These are phyloP conservation scores for Lycium barbarum DNA, from an alignment of 257 asterid species.

Conservation along the genomic window DNA sequence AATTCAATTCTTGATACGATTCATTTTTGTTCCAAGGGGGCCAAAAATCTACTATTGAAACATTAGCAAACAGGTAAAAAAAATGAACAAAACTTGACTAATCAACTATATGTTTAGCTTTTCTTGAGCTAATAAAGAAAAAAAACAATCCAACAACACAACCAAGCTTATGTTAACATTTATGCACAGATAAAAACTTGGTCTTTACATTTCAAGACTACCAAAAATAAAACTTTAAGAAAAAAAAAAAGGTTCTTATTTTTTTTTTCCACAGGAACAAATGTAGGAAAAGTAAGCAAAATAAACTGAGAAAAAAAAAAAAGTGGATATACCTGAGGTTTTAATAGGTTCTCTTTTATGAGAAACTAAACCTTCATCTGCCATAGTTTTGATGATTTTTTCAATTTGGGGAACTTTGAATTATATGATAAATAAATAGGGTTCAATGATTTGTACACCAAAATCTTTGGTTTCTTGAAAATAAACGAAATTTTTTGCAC, in stretches of 20 bases:
- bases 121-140: background rate
- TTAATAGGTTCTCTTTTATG: constrained; percentile 74
- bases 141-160: background rate
- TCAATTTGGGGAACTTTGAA: too few species aligned
- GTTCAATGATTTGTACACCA: too few species aligned
- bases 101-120: background rate
- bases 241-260: background rate
- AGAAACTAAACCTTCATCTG: constrained; percentile 66
- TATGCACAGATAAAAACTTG: background rate
- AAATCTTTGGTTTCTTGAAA: background rate
- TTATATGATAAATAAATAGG: too few species aligned
- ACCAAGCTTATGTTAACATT: background rate
- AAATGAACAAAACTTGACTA: background rate
- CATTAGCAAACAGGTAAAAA: background rate
- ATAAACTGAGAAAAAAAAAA: background rate
- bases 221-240: background rate
- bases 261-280: background rate
- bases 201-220: constrained; percentile 5
- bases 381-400: constrained; percentile 47
- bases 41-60: background rate
- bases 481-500: background rate
- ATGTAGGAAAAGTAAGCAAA: background rate
- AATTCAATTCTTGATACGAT: background rate
- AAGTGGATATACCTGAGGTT: constrained; percentile 61
- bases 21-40: too few species aligned